A percentile compares a stretch with the other conserved stretches of the same genome.
phyloP scores from a whole-genome alignment of 768 basidiomycete genomes.

The Crassisporium funariophilum region DNA sequence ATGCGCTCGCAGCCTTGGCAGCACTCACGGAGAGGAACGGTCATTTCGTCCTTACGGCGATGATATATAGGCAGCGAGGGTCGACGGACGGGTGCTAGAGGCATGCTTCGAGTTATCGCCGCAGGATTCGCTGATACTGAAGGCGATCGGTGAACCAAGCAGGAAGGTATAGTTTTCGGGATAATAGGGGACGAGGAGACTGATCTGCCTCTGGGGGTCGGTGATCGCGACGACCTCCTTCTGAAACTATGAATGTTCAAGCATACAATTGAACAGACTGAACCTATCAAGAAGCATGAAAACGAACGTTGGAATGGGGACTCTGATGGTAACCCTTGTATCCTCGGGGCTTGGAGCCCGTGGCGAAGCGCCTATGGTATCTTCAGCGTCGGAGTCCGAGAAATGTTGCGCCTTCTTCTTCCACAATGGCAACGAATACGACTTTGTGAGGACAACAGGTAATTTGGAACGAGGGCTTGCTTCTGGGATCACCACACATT shows the following conservation, averaged over 20 bases:
- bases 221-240: constrained; percentile 39
- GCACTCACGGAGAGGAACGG: constrained; percentile 72
- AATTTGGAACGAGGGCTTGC: constrained; percentile 39
- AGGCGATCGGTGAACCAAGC: constrained; percentile 52
- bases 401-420: constrained; percentile 33
- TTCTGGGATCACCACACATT: constrained; percentile 79
- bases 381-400: constrained; percentile 25
- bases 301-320: constrained; percentile 64
- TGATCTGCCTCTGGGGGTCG: constrained; percentile 39
- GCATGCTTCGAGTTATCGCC: constrained; percentile 22
- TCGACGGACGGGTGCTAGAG: constrained; percentile 28
- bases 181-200: constrained; percentile 30
- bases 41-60: constrained; percentile 39
- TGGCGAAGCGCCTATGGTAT: constrained; percentile 2
- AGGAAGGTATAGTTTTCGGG: constrained; percentile 48
- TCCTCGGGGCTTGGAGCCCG: constrained; percentile 17
- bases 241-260: constrained; percentile 39
- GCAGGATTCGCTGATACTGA: constrained; percentile 18
- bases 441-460: constrained; percentile 60
- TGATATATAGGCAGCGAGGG: constrained; percentile 39
- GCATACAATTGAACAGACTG: constrained; percentile 4
- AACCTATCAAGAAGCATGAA: constrained; percentile 1
- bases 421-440: constrained; percentile 73
- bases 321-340: constrained; percentile 54
- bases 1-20: constrained; percentile 62